Conservation (phyloP, 257 asterid species). For the Verbascum thapsus region DNA sequence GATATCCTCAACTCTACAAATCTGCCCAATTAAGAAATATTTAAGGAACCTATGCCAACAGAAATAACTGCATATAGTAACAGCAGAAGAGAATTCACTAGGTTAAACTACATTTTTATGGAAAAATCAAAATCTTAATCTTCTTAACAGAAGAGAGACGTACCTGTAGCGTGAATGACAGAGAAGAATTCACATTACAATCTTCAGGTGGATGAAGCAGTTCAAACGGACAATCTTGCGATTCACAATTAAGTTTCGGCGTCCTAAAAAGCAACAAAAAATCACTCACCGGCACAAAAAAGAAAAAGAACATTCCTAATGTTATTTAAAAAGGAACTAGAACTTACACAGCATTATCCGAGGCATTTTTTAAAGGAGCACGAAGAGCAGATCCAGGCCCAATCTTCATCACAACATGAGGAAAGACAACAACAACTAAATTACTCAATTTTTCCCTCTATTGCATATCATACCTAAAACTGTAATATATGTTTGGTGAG, state of each 20-base stretch:
- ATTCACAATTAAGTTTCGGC: constrained; percentile 79
- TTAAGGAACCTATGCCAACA: constrained; percentile 17
- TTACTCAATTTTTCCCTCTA: constrained; percentile 16
- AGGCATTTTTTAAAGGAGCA: constrained; percentile 79
- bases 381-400: constrained; percentile 94
- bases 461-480: constrained; percentile 6
- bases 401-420: constrained; percentile 58
- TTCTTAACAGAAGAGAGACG: constrained; percentile 26
- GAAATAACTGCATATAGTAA: constrained; percentile 19
- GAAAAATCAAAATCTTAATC: constrained; percentile 11
- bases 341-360: constrained; percentile 86
- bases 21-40: constrained; percentile 43
- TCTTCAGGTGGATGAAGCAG: constrained; percentile 98
- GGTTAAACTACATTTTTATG: constrained; percentile 15
- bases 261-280: constrained; percentile 50
- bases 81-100: constrained; percentile 16
- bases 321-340: constrained; percentile 26
- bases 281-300: constrained; percentile 19
- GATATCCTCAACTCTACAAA: constrained; percentile 98
- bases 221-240: constrained; percentile 79
- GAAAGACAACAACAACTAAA: constrained; percentile 13
- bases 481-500: background rate
- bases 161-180: constrained; percentile 97
- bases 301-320: constrained; percentile 8
- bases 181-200: constrained; percentile 97